A percentile compares a stretch with the other conserved stretches of the same genome.
Conservation (phyloP, 371 early-diverging fungal genomes). For the Mucor sp. region DNA sequence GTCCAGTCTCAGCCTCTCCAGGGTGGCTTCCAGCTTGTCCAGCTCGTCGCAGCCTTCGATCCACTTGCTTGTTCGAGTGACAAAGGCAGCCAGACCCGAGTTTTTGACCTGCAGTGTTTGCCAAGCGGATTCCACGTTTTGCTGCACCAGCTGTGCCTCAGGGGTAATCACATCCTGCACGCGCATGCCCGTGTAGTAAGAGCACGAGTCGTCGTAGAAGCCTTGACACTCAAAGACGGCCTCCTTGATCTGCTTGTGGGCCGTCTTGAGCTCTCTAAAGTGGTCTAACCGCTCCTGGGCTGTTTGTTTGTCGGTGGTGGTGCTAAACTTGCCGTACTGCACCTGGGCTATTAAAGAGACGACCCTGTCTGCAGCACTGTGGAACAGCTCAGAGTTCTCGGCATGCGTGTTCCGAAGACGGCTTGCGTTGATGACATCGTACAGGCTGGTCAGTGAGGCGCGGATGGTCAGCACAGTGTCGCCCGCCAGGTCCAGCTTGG, state of each 20-base stretch:
- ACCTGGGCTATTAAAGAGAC: neutral
- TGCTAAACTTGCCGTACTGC: conserved; percentile 7
- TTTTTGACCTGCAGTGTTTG: conserved; percentile 2
- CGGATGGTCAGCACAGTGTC: conserved; percentile 36
- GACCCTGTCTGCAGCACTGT: conserved; percentile 11
- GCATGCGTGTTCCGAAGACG: conserved; percentile 45
- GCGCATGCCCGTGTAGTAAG: conserved; percentile 35
- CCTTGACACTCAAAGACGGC: conserved; percentile 36
- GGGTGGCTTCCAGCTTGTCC: conserved; percentile 18
- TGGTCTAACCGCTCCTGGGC: conserved; percentile 15
- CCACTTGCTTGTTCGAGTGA: conserved; percentile 25
- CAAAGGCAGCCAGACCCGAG: conserved; percentile 16
- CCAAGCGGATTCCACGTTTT: conserved; percentile 29
- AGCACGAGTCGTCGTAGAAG: conserved; percentile 45
- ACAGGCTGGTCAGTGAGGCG: conserved; percentile 28
- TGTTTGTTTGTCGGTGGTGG: conserved; percentile 9
- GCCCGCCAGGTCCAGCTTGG: conserved; percentile 32
- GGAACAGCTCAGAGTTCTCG: conserved; percentile 30
- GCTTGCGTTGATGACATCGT: conserved; percentile 44
- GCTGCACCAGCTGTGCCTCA: conserved; percentile 21
- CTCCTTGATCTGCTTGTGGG: conserved; percentile 34
- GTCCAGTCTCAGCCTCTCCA: conserved; percentile 11
- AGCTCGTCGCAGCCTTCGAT: conserved; percentile 24
- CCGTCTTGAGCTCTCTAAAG: conserved; percentile 20
- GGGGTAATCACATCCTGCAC: conserved; percentile 28